Base-by-base conservation (phyloP, 139 green algal species). In the Auxenochlorella protothecoides region DNA sequence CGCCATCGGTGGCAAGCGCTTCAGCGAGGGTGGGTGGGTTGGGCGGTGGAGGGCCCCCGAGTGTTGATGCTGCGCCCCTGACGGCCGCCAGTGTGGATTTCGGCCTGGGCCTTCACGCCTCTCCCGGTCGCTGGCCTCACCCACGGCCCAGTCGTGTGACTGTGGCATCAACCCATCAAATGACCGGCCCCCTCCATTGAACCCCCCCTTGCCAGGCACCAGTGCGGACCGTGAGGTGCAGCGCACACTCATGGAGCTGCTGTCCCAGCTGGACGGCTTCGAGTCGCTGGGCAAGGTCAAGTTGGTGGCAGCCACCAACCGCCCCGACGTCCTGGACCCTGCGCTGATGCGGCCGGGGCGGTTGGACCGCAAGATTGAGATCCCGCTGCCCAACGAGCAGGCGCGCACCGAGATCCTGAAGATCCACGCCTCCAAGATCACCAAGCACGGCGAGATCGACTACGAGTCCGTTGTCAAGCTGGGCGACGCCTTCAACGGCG, bases 381-480 rank as follows among this genome's bases (percentile, higher is more conserved):
- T 99, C 79, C 95, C 95, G n/a, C 84, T 99, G 75, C 95, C 95
- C 60, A 99, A 98, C 78, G 95, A 99, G 81, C 84, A 92, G 74
- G 88, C 88, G 44, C 82, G 95, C 55, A 95, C 96, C 81, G 95
- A 99, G 76, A 97, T 99, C 69, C 77, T 99, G 3, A 99, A 98
- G 82, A 99, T 99, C 73, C 95, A 99, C 82, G 84, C 92, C 5
- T 79, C 84, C 61, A 86, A 87, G 53, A 88, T 99, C 71, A 87
- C 89, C 69, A 99, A 99, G 87, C 88, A 97, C 74, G 95, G 95
- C 2, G 95, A 99, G 72, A 98, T 99, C 67, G 95, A 99, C 85
- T 99, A 97, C 75, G 95, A 99, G 81, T 88, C 92, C 3, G 79
- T 98, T 13, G 91, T 97, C 55, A 98, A 97, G 80, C 86, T 98